Percentiles rank a stretch among this genome's conserved stretches.
Conservation (phyloP, 257 asterid species). For the Solanum chaucha region DNA sequence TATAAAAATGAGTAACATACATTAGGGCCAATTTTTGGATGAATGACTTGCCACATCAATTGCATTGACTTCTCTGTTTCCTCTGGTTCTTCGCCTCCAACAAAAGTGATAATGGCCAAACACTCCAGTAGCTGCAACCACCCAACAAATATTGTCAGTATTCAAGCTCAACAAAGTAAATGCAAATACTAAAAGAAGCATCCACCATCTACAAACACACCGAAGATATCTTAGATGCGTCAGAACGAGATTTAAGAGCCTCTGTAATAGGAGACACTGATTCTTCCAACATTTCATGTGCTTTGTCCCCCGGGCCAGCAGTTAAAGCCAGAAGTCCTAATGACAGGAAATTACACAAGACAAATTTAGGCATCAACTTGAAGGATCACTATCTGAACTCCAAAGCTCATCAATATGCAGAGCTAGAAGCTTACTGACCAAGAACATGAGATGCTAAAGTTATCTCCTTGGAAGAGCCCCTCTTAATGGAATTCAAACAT, state of each 20-base stretch:
- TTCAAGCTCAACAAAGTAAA: not conserved
- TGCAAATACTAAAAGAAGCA: not conserved
- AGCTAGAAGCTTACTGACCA: conserved; percentile 30
- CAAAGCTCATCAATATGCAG: not conserved
- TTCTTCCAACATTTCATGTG: conserved; percentile 84
- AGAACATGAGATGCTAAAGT: conserved; percentile 75
- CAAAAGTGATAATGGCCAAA: conserved; percentile 73
- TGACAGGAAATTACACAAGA: not conserved
- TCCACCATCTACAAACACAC: conserved; percentile 26
- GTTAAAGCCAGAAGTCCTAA: conserved; percentile 84
- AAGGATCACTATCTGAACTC: not conserved
- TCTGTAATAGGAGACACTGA: conserved; percentile 67
- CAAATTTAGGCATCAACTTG: not conserved
- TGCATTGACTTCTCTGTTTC: conserved; percentile 83
- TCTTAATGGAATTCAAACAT: conserved; percentile 69
- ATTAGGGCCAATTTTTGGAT: conserved; percentile 84
- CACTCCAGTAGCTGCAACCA: conserved; percentile 67
- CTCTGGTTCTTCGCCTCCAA: conserved; percentile 88
- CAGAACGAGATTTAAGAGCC: conserved; percentile 61
- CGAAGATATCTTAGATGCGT: conserved; percentile 49
- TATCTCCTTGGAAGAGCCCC: conserved; percentile 80
- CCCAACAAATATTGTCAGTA: not conserved
- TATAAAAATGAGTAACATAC: conserved; percentile 30
- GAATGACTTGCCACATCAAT: conserved; percentile 89
- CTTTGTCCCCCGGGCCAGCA: conserved; percentile 75